Base-by-base conservation (phyloP, 2,329 filamentous ascomycete genomes). In the Exophiala viscosa region DNA sequence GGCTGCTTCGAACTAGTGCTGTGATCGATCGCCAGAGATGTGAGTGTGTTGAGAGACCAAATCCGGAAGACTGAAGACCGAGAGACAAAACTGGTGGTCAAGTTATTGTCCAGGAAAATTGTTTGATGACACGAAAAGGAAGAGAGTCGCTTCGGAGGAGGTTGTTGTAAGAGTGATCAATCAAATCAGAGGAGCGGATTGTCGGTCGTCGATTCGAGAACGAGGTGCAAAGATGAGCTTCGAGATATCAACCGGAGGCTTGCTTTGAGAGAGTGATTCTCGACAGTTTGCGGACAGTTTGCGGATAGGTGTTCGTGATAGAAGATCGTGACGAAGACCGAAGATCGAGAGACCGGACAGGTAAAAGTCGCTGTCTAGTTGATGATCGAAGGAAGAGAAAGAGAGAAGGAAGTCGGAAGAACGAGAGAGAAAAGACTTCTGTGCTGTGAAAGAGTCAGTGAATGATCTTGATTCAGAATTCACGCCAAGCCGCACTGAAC, bases 401-500 rank as follows among this genome's bases (percentile, higher is more conserved):
- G 13, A 36, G 38, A 38, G 14, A 39, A 34, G 45, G 18, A 5
- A 18, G 31, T 10, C 39, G 42, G 3, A 15, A 13, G 20, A 20
- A 33, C 17, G 15, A 32, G 31, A 15, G 17, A 45, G 20, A 35
- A 48, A 45, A 45, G 23, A 28, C 15, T 42, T 35, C 44, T 47
- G 36, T 31, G 35, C 28, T 36, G 40, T 23, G 33, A 36, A 40
- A 31, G 34, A 39, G 51, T 50, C 46, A 54, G 51, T 48, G 34
- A 38, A 32, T 15, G 23, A n/a, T 45, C 17, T 28, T 35, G 44
- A 33, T 44, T 35, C 15, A 28, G n/a, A 36, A 28, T 8, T 39
- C 14, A 39, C 14, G 51, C 51, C 40, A 54, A 54, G 51, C 40
- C 46, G 23, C 36, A 17, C 28, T 46, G 46, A 46, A 54, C 42